Evolutionary conservation across 2,329 filamentous ascomycete genomes (phyloP).

Genomic region (Lachnellula willkommii): DNA sequence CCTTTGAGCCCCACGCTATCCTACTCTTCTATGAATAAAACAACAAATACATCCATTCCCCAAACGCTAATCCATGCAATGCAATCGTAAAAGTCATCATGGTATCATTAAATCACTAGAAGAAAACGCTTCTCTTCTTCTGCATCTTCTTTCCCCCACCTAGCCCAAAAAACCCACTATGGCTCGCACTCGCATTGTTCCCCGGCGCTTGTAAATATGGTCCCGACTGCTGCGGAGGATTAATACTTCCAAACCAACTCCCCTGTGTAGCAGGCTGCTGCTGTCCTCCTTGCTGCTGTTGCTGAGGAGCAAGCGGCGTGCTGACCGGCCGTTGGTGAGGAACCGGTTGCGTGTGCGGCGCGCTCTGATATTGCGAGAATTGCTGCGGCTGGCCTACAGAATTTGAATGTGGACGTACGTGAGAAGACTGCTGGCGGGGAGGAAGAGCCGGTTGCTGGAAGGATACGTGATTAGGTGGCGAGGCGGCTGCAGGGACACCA

Average conservation of each 20-base stretch:
- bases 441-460: constrained; percentile 10
- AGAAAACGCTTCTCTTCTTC: constrained; percentile 31
- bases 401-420: neutral
- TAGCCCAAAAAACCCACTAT: constrained; percentile 39
- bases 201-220: constrained; percentile 28
- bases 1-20: no score
- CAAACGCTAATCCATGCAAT: neutral
- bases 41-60: neutral
- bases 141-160: constrained; percentile 33
- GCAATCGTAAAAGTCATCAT: constrained; percentile 1
- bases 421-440: constrained; percentile 7
- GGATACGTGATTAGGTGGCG: neutral
- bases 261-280: neutral
- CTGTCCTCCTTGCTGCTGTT: neutral
- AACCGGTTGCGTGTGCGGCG: constrained; percentile 24
- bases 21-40: no score
- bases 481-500: constrained; percentile 36
- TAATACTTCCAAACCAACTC: neutral
- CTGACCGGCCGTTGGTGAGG: constrained; percentile 26
- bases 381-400: constrained; percentile 4
- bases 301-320: constrained; percentile 14
- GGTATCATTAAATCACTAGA: constrained; percentile 14
- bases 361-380: constrained; percentile 23
- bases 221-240: constrained; percentile 6
- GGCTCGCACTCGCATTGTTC: constrained; percentile 33